A percentile compares a stretch with the other conserved stretches of the same genome.
Evolutionary conservation across 2,329 filamentous ascomycete genomes (phyloP).

Genomic region (Stromatinia cepivora): DNA sequence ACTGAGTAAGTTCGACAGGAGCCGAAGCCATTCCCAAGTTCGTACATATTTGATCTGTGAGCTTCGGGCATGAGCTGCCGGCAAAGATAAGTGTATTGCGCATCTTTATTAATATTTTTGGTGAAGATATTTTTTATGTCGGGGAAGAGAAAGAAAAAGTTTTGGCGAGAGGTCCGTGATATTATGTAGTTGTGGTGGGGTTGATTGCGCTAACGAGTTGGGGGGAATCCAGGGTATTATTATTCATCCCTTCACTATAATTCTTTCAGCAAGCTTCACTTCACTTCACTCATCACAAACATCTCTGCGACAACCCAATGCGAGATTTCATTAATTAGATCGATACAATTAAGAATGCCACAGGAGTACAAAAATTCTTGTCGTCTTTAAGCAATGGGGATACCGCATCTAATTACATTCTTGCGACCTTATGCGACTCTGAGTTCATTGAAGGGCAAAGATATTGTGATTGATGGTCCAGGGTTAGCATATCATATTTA

Average conservation of each 20-base stretch:
- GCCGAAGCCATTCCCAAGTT: conserved; percentile 66
- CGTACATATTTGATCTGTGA: conserved; percentile 66
- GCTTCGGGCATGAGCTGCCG: conserved; percentile 65
- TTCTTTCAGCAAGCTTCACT: background rate
- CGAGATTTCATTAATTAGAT: too few relatives aligned
- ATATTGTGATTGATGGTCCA: conserved; percentile 71
- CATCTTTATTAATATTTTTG: conserved; percentile 45
- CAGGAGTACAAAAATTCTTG: background rate
- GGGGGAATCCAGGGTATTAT: background rate
- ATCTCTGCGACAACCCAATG: background rate
- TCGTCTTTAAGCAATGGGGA: conserved; percentile 53
- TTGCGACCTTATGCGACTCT: conserved; percentile 54
- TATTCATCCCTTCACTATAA: conserved; percentile 3
- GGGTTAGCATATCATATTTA: conserved; percentile 74
- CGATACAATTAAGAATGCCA: background rate
- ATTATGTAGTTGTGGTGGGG: background rate
- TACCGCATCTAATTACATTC: conserved; percentile 55
- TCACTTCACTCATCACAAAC: background rate
- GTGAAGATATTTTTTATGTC: conserved; percentile 18
- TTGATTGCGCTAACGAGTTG: background rate
- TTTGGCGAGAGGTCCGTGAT: conserved; percentile 10
- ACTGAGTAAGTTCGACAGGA: conserved; percentile 65
- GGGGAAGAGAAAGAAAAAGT: conserved; percentile 22
- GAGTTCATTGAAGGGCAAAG: conserved; percentile 45
- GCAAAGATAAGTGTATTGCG: conserved; percentile 68